Conservation (phyloP, 73 alveolate genomes). For the Blepharisma japonicum region DNA sequence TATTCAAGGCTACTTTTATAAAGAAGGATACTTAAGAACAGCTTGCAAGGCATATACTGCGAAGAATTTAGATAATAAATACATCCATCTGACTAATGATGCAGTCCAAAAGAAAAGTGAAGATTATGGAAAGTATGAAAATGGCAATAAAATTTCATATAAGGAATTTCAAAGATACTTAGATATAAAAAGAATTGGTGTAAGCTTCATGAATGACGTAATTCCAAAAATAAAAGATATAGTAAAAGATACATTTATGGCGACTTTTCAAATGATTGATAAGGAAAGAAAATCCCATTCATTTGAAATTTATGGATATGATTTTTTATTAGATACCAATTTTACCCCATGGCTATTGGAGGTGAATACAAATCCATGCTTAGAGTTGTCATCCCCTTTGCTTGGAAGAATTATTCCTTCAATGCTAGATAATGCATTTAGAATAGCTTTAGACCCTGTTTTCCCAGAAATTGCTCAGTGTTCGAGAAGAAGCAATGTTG, state of each 20-base stretch:
- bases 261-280: slow-evolving; percentile 65
- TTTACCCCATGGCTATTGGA: slow-evolving; percentile 73
- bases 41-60: slow-evolving; percentile 71
- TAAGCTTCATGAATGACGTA: background rate
- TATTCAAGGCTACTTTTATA: slow-evolving; percentile 80
- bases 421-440: slow-evolving; percentile 68
- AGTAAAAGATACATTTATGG: slow-evolving; percentile 68
- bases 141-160: slow-evolving; percentile 58
- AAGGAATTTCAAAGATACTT: slow-evolving; percentile 59
- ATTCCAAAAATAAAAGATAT: slow-evolving; percentile 31
- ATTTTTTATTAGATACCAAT: slow-evolving; percentile 70
- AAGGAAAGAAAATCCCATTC: slow-evolving; percentile 59
- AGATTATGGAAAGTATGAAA: slow-evolving; percentile 79
- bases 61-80: slow-evolving; percentile 66
- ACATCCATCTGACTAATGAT: slow-evolving; percentile 86
- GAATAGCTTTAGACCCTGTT: slow-evolving; percentile 52
- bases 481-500: slow-evolving; percentile 12
- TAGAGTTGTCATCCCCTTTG: slow-evolving; percentile 67
- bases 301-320: slow-evolving; percentile 80
- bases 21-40: slow-evolving; percentile 86
- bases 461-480: slow-evolving; percentile 31
- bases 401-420: slow-evolving; percentile 64
- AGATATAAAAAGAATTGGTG: background rate
- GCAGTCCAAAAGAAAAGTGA: slow-evolving; percentile 75
- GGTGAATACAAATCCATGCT: slow-evolving; percentile 76